Base-by-base conservation (phyloP, 768 basidiomycete species). In the Crassisporium funariophilum region DNA sequence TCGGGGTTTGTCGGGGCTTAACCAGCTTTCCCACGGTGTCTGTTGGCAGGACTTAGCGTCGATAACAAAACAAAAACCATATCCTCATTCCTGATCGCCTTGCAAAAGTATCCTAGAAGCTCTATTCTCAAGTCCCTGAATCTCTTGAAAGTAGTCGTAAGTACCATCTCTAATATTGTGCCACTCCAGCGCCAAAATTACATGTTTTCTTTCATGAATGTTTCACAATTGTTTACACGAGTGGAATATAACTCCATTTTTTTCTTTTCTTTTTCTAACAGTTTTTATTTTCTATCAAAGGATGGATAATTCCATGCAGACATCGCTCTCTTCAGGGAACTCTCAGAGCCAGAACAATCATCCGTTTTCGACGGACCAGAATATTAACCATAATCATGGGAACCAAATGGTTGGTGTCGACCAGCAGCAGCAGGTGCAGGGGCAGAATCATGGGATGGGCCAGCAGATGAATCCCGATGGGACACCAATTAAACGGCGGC, bases 401-500 rank as follows among this genome's bases (percentile, higher is more conserved):
- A 41, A 38, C n/a, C 35, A 41, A 12, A 25, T 45, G 33, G 27
- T 37, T 17, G 39, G 25, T 33, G 43, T 46, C 35, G 44, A 44
- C 37, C 51, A 52, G 24, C 47, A 37, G 27, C 50, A 35, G 25
- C 35, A 37, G 24, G 40, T 43, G 37, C 40, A 41, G 27, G 29
- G 31, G 19, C 51, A 52, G 22, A 43, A 51, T 39, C 23, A 49
- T 29, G 35, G 31, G 15, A 49, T 35, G 31, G 36, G 27, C 45
- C 40, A 53, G 45, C 41, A 40, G 10, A 33, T 56, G n/a, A 56
- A 58, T 44, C 34, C 54, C 13, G 61, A 60, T 40, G 59, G 57
- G 1, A 50, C 50, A 2, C 63, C 66, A 11, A 46, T 53, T 15
- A 89, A 89, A 63, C 83, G 88, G 34, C 78, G 79, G 13, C 86